phyloP scores from a whole-genome alignment of 108 stramenopile species.

The Cyclotella atomus region DNA sequence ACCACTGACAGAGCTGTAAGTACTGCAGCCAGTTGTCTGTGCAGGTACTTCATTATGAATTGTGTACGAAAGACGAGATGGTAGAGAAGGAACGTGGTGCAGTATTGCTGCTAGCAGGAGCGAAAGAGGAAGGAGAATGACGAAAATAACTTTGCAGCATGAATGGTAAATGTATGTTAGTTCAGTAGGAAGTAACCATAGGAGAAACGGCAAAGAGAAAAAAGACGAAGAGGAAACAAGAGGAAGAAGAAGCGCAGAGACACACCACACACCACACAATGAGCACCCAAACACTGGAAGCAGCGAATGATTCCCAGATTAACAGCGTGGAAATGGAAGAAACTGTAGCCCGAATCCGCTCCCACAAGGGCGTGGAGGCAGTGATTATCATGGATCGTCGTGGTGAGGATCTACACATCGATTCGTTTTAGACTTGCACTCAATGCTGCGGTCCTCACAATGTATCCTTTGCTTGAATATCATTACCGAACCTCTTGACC shows the following conservation, averaged over 20 bases:
- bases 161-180: too few relatives aligned
- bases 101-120: background rate
- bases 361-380: slow-evolving; percentile 63
- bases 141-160: too few relatives aligned
- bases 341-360: slow-evolving; percentile 56
- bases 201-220: too few relatives aligned
- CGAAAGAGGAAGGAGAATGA: background rate
- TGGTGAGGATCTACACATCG: slow-evolving; percentile 11
- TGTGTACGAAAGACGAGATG: background rate
- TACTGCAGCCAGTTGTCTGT: background rate
- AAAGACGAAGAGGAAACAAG: too few relatives aligned
- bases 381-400: slow-evolving; percentile 58
- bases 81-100: background rate
- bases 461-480: too few relatives aligned
- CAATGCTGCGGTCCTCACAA: too few relatives aligned
- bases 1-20: background rate
- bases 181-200: too few relatives aligned
- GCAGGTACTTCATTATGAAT: background rate
- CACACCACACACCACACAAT: background rate
- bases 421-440: background rate
- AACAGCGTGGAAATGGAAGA: slow-evolving; percentile 59
- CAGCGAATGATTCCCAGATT: slow-evolving; percentile 1
- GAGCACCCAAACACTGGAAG: background rate
- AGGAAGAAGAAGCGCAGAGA: too few relatives aligned
- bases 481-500: too few relatives aligned